Conservation (phyloP, 495 filamentous ascomycete genomes). For the Podospora sp. region DNA sequence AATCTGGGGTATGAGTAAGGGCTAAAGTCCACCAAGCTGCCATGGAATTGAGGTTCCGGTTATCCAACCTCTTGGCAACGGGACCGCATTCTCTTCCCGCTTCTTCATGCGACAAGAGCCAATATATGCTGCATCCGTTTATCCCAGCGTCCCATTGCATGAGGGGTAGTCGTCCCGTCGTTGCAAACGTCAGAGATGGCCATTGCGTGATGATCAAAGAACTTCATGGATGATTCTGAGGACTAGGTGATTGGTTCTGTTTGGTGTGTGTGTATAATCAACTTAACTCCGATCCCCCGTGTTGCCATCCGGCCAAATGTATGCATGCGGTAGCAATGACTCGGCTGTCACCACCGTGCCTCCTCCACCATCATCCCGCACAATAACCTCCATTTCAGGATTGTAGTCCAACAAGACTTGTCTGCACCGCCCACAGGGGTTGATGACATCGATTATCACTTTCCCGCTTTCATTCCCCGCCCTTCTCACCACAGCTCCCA, state of each 20-base stretch:
- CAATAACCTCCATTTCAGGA: slow-evolving; percentile 17
- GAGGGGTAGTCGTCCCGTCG: background rate
- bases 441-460: slow-evolving; percentile 9
- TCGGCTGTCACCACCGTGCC: background rate
- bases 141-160: background rate
- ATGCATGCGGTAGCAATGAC: background rate
- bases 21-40: background rate
- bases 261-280: background rate
- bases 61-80: background rate
- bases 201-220: background rate
- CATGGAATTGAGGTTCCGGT: background rate
- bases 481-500: slow-evolving; percentile 13
- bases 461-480: background rate
- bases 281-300: background rate
- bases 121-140: background rate
- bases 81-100: background rate
- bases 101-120: background rate
- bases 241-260: too few relatives aligned
- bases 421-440: slow-evolving; percentile 20
- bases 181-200: background rate
- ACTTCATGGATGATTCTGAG: background rate
- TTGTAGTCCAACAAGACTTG: slow-evolving; percentile 22
- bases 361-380: background rate
- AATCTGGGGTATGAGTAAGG: background rate
- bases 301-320: background rate